Conservation (phyloP, 257 asterid species). For the Nicotiana benthamiana region DNA sequence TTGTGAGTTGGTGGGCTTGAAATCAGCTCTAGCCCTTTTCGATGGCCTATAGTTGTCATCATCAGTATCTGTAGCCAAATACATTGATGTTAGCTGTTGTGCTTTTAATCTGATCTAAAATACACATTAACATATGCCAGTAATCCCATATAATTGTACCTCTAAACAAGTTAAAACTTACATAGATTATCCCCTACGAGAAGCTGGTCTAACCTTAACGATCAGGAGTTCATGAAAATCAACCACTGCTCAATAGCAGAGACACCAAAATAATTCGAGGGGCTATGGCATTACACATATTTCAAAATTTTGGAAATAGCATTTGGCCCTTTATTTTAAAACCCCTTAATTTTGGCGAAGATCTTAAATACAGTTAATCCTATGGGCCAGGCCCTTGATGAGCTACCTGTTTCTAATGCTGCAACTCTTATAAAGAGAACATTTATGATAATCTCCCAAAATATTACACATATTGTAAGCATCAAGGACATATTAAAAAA, state of each 20-base stretch:
- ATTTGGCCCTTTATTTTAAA: not conserved
- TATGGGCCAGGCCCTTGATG: too few relatives aligned
- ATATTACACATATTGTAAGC: too few relatives aligned
- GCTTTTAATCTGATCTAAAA: not conserved
- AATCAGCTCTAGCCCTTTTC: slow-evolving; percentile 68
- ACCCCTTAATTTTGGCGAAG: not conserved
- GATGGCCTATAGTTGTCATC: slow-evolving; percentile 80
- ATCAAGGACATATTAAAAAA: too few relatives aligned
- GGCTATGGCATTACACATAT: not conserved
- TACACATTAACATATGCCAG: not conserved
- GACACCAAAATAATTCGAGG: not conserved
- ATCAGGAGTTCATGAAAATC: not conserved
- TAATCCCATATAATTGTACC: not conserved
- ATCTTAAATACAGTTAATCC: too few relatives aligned
- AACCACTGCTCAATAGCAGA: not conserved
- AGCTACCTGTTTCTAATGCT: too few relatives aligned
- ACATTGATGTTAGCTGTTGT: not conserved
- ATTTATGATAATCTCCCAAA: too few relatives aligned
- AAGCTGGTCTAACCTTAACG: not conserved
- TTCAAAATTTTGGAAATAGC: not conserved
- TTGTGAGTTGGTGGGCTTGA: slow-evolving; percentile 34
- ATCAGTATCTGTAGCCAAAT: slow-evolving; percentile 60
- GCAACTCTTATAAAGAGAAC: too few relatives aligned
- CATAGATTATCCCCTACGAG: not conserved
- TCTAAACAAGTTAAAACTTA: not conserved